Base-by-base conservation (phyloP, 768 basidiomycete genomes). In the Lactarius psammicola region DNA sequence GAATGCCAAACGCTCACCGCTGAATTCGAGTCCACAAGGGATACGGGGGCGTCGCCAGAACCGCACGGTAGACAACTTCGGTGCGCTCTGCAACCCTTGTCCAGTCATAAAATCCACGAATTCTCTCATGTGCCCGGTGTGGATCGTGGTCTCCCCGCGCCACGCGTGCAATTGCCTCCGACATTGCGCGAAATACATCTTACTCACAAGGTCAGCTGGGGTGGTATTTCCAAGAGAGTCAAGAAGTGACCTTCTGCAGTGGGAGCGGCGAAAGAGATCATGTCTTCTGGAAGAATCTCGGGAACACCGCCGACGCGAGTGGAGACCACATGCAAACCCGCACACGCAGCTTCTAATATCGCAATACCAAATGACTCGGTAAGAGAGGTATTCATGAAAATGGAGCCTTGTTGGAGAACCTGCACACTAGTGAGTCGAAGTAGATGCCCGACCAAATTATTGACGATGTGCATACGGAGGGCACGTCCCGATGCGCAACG, bases 331-430 rank as follows among this genome's bases (percentile, higher is more conserved):
- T 96, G 96, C 18, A 98, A 81, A 1, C 97, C 96, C 0, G 94
- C 87, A 69, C 92, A 95, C 0, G 97, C 97, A 0, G 96, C 97
- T 78, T 99, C 97, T 51, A 99, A 83, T 69, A 96, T 95, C n/a
- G 91, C 92, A 69, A 96, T 98, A 0, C 97, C 96, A 70, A 98
- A 99, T 0, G 97, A 85, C 74, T 98, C 97, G 1, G 96, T 98
- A 30, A 98, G 82, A 0, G 94, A 95, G 0, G 97, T 95, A 72
- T 95, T 97, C 80, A 99, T 81, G 77, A 90, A 99, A 66, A 99
- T 95, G 15, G 92, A 83, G 1, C 95, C 97, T 51, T 86, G 87
- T 8, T 81, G 80, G 13, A 99, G 83, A n/a, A 97, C 87, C 93
- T 95, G 69, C 17, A 33, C 0, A 11, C 33, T 10, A 51, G 49